These are phyloP conservation scores for Rubus idaeus DNA, from an alignment of 306 rosid species.

Conservation along the genomic window DNA sequence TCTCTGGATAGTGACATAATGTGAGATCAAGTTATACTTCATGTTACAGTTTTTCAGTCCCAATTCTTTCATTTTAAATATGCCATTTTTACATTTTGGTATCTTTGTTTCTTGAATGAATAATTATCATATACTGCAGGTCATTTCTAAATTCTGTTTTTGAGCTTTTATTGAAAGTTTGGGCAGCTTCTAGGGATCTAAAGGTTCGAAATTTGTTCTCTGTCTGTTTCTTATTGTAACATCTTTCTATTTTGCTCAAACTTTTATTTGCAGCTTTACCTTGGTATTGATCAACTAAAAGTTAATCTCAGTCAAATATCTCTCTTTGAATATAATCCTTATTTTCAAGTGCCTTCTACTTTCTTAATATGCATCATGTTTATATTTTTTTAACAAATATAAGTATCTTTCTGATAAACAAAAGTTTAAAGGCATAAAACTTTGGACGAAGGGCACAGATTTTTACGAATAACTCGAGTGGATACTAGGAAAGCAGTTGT, in stretches of 20 bases:
- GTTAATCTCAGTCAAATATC: background rate
- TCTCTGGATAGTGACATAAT: slow-evolving; percentile 76
- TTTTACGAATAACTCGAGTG: background rate
- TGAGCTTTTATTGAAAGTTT: slow-evolving; percentile 87
- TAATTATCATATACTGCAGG: slow-evolving; percentile 58
- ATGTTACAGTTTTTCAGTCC: slow-evolving; percentile 5
- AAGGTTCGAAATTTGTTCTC: slow-evolving; percentile 54
- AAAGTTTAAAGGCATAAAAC: background rate
- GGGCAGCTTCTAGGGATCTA: slow-evolving; percentile 91
- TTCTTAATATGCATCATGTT: background rate
- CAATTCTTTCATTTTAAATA: slow-evolving; percentile 20
- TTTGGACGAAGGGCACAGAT: background rate
- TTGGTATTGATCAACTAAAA: background rate
- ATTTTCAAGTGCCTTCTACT: background rate
- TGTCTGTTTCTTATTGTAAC: slow-evolving; percentile 9
- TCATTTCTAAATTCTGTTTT: slow-evolving; percentile 93
- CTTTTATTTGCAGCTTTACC: background rate
- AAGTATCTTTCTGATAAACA: background rate
- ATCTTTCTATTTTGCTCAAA: background rate
- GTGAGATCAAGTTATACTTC: slow-evolving; percentile 53
- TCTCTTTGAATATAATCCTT: background rate
- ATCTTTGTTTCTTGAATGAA: slow-evolving; percentile 36
- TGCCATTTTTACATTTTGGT: slow-evolving; percentile 12
- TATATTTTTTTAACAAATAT: background rate
- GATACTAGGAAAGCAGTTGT: background rate